Evolutionary conservation across 2,329 filamentous ascomycete genomes (phyloP).

Genomic region (Orbilia quercus): DNA sequence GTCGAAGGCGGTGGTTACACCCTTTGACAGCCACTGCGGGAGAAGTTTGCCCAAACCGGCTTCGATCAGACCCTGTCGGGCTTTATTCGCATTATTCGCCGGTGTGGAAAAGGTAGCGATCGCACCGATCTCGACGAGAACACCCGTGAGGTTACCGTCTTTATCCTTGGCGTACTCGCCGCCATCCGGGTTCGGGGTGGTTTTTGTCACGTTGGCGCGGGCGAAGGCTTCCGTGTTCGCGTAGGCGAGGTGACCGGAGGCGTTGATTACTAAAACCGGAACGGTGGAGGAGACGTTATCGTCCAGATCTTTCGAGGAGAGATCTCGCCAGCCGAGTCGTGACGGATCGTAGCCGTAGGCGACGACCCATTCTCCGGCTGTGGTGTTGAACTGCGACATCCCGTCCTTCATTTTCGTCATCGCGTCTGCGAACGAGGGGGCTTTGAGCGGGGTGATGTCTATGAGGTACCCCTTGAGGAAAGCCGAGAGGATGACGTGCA

Average conservation of each 20-base stretch:
- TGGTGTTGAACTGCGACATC: conserved; percentile 12
- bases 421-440: conserved; percentile 23
- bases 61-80: background rate
- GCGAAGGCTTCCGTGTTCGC: conserved; percentile 37
- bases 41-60: conserved; percentile 17
- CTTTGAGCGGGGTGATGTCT: conserved; percentile 37
- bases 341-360: conserved; percentile 49
- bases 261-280: conserved; percentile 34
- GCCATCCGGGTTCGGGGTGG: conserved; percentile 29
- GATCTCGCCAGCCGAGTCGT: conserved; percentile 40
- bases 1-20: conserved; percentile 43
- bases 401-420: conserved; percentile 20
- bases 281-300: conserved; percentile 35
- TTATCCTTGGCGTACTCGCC: conserved; percentile 40
- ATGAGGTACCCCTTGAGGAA: conserved; percentile 43
- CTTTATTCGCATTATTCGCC: conserved; percentile 13
- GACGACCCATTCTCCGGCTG: conserved; percentile 34
- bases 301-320: conserved; percentile 30
- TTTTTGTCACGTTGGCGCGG: conserved; percentile 21
- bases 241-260: conserved; percentile 49
- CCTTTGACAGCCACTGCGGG: conserved; percentile 34
- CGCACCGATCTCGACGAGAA: conserved; percentile 41
- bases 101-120: conserved; percentile 16
- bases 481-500: conserved; percentile 46
- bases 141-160: conserved; percentile 36